Evolutionary conservation across 2,329 filamentous ascomycete species (phyloP).

Genomic region (Diaporthe vaccinii): DNA sequence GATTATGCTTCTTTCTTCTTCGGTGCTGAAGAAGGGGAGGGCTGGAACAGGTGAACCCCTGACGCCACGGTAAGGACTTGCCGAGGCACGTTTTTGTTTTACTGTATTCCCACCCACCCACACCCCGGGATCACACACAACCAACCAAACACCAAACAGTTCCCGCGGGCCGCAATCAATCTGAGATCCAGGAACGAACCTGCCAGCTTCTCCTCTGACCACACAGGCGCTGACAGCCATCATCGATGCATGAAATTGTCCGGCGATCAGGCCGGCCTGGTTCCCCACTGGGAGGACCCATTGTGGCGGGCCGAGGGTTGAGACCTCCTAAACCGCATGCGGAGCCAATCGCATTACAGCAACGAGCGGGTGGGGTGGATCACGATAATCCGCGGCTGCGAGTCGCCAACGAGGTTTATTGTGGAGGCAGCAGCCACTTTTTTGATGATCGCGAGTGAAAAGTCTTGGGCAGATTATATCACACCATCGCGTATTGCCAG

Average conservation of each 20-base stretch:
- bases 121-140: background rate
- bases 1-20: conserved; percentile 10
- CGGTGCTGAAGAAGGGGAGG: background rate
- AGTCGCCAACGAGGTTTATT: conserved; percentile 8
- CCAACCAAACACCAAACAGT: background rate
- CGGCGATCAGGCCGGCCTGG: conserved; percentile 1
- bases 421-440: background rate
- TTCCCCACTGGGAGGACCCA: conserved; percentile 14
- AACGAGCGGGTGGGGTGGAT: background rate
- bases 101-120: background rate
- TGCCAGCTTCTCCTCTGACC: background rate
- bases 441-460: background rate
- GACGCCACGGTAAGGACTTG: conserved; percentile 6
- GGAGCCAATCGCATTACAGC: conserved; percentile 34
- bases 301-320: conserved; percentile 29
- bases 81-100: conserved; percentile 1
- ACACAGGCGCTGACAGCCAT: background rate
- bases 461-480: background rate
- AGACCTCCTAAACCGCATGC: conserved; percentile 22
- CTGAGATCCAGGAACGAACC: conserved; percentile 19
- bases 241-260: conserved; percentile 32
- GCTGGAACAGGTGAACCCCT: background rate
- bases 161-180: conserved; percentile 27
- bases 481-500: background rate
- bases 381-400: conserved; percentile 10